Conservation (phyloP, 2,329 filamentous ascomycete genomes). For the Dactylonectria macrodidyma region DNA sequence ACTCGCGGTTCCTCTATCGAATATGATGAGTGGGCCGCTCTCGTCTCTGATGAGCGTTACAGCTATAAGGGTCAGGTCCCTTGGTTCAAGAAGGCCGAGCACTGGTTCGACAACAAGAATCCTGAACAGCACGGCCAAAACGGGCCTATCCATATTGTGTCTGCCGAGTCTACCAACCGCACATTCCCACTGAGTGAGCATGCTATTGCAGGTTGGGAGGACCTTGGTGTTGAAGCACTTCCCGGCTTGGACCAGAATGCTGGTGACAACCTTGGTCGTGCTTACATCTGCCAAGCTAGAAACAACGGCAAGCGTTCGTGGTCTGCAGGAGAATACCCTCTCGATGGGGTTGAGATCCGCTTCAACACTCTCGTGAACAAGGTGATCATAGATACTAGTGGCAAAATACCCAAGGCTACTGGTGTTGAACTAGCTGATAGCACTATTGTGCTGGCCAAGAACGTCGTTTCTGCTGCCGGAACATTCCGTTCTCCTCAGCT, state of each 20-base stretch:
- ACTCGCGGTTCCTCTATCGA: conserved; percentile 60
- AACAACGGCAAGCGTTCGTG: conserved; percentile 43
- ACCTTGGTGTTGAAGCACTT: conserved; percentile 54
- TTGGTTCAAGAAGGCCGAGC: conserved; percentile 60
- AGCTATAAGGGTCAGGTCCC: conserved; percentile 61
- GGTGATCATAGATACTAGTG: conserved; percentile 30
- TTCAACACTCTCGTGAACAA: conserved; percentile 43
- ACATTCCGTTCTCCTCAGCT: conserved; percentile 63
- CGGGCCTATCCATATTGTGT: conserved; percentile 53
- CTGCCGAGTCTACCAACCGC: conserved; percentile 51
- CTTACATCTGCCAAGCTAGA: conserved; percentile 48
- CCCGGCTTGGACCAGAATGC: conserved; percentile 47
- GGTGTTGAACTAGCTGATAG: conserved; percentile 50
- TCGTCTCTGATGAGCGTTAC: conserved; percentile 58
- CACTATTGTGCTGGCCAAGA: conserved; percentile 37
- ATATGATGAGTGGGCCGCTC: conserved; percentile 60
- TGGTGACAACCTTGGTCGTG: conserved; percentile 52
- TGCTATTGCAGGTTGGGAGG: conserved; percentile 56
- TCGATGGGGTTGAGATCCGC: conserved; percentile 47
- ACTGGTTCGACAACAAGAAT: conserved; percentile 48
- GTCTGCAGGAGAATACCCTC: conserved; percentile 42
- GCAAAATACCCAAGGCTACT: conserved; percentile 35
- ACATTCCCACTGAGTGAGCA: conserved; percentile 56
- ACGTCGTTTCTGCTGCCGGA: conserved; percentile 65
- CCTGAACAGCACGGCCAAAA: conserved; percentile 56